Base-by-base conservation (phyloP, 495 filamentous ascomycete species). In the Echria macrotheca region DNA sequence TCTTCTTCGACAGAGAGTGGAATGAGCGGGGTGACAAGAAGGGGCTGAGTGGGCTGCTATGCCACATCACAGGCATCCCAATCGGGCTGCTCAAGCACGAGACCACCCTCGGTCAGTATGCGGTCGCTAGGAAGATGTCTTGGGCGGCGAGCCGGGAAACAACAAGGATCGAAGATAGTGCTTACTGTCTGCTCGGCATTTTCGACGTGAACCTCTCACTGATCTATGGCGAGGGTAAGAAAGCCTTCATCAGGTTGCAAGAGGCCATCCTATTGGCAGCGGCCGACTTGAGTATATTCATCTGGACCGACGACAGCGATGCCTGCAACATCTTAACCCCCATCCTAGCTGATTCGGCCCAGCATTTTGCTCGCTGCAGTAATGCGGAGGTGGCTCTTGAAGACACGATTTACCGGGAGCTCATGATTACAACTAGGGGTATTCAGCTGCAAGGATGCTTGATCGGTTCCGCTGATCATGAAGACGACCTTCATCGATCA, bases 231-330 rank as follows among this genome's bases (percentile, higher is more conserved):
- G 60, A 64, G 32, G 41, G 59, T 4, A 22, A n/a, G 29, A 35
- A 25, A 19, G 59, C 56, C 23, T 60, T 63, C 49, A 6, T 6
- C 21, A 33, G 56, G 2, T 39, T 59, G 5, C 65, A 68, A 14
- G 43, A 43, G 19, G 54, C 57, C 5, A 63, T 66, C 1, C 52
- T 63, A 1, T 44, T 50, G 8, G 12, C 46, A 0, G 53, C 55
- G 0, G 24, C 42, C 29, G 63, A 68, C 42, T 59, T 64, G 21
- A 62, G 56, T 7, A 54, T 68, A 4, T 41, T 68, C 6, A 56
- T 54, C 11, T 64, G 62, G 65, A 44, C 14, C 1, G 24, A 31
- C 25, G 26, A 31, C 3, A 17, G 42, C 23, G n/a, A 9, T 3
- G 12, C 19, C 25, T 18, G 24, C 6, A 19, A 19, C 10, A 3